Conservation (phyloP, 805 yeast genomes). For the Yueomyces sp. region DNA sequence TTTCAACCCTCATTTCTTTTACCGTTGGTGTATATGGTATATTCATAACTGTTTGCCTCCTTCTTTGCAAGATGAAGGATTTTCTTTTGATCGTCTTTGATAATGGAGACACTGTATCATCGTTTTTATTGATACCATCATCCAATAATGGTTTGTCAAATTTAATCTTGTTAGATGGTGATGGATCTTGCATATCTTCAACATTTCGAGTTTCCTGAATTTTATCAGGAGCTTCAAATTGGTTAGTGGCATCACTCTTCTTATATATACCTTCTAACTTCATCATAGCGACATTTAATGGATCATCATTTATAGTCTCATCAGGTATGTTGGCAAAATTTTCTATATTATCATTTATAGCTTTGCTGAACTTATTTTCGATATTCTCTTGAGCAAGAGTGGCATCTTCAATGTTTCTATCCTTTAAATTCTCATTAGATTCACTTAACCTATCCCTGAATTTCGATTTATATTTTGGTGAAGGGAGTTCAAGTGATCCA, state of each 20-base stretch:
- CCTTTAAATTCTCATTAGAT: too few species aligned
- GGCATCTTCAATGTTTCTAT: too few species aligned
- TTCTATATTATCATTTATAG: constrained; percentile 4
- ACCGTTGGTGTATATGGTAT: constrained; percentile 23
- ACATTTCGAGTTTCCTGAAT: constrained; percentile 1
- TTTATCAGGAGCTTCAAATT: background rate
- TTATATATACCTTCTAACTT: constrained; percentile 61
- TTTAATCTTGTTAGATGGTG: too few species aligned
- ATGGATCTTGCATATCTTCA: too few species aligned
- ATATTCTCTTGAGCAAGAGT: background rate
- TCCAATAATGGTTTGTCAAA: too few species aligned
- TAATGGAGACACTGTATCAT: too few species aligned
- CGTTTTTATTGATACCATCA: too few species aligned
- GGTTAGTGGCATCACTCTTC: constrained; percentile 1
- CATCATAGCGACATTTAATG: constrained; percentile 56
- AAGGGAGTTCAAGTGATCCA: too few species aligned
- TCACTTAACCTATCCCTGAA: too few species aligned
- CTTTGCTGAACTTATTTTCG: background rate
- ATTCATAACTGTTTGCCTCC: constrained; percentile 26
- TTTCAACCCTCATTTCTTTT: constrained; percentile 2
- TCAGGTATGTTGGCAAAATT: constrained; percentile 81
- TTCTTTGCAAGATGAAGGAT: constrained; percentile 25
- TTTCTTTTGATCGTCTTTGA: constrained; percentile 12
- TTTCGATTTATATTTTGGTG: too few species aligned
- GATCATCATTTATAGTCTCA: constrained; percentile 52